phyloP scores from a whole-genome alignment of 1,284 basidiomycete genomes.

The Marasmius sp. region DNA sequence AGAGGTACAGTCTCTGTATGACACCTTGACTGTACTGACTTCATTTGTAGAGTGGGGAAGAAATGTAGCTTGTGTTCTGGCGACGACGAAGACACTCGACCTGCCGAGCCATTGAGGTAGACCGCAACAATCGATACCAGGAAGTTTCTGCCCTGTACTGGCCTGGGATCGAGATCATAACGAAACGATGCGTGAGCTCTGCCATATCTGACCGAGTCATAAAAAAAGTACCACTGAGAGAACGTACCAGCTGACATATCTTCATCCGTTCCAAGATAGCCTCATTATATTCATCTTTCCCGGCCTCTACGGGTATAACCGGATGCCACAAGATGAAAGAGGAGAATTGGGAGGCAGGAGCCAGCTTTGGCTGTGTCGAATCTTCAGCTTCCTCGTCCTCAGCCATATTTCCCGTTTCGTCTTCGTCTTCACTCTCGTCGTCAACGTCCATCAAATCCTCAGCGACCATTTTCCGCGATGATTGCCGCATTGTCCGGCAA shows the following conservation, averaged over 20 bases:
- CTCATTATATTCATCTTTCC: slow-evolving; percentile 67
- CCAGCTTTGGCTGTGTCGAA: slow-evolving; percentile 32
- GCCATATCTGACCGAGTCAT: not conserved
- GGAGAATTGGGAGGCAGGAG: slow-evolving; percentile 53
- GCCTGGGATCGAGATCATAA: no score
- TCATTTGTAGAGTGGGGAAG: no score
- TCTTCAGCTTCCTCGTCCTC: slow-evolving; percentile 23
- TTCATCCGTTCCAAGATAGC: slow-evolving; percentile 65
- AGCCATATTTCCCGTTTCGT: slow-evolving; percentile 15
- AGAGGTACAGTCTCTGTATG: no score
- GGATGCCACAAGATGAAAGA: slow-evolving; percentile 72
- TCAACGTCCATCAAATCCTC: slow-evolving; percentile 26
- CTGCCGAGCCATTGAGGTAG: no score
- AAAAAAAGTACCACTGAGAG: not conserved
- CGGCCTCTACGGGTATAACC: slow-evolving; percentile 66
- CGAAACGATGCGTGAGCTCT: no score
- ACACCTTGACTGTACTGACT: no score
- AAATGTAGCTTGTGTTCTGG: no score
- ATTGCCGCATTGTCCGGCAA: slow-evolving; percentile 15
- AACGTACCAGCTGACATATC: slow-evolving; percentile 55
- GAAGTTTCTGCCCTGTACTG: no score
- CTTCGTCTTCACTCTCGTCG: slow-evolving; percentile 13
- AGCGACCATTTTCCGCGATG: slow-evolving; percentile 22
- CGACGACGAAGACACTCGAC: no score
- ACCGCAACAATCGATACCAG: no score